These are phyloP conservation scores for Nakazawaea sp. DNA, from an alignment of 805 yeast species.

Conservation along the genomic window DNA sequence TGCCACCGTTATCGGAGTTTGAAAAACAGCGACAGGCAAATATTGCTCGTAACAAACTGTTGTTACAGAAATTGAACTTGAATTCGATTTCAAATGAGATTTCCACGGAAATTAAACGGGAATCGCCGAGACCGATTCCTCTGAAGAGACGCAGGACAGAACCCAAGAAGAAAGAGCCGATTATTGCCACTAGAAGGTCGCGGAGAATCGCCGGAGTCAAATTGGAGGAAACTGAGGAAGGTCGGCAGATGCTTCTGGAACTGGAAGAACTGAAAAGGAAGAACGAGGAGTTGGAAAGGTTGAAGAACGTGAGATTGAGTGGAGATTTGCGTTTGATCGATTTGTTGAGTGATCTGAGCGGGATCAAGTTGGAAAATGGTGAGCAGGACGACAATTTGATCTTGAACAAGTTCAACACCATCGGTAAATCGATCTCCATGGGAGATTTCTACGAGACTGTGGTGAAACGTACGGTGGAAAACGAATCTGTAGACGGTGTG, in stretches of 20 bases:
- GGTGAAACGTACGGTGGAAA: constrained; percentile 23
- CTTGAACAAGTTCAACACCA: constrained; percentile 24
- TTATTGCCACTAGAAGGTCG: constrained; percentile 66
- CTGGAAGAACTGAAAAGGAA: constrained; percentile 24
- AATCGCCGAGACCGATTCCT: constrained; percentile 14
- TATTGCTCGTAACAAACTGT: constrained; percentile 75
- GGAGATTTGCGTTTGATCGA: constrained; percentile 65
- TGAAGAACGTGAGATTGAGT: constrained; percentile 50
- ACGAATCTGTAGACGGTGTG: constrained; percentile 35
- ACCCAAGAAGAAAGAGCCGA: constrained; percentile 21
- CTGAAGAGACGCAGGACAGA: constrained; percentile 11
- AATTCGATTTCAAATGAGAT: constrained; percentile 50
- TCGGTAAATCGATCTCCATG: constrained; percentile 51
- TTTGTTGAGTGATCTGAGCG: constrained; percentile 33
- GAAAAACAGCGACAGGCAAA: constrained; percentile 69
- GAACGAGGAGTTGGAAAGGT: constrained; percentile 35
- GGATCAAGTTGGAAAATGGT: constrained; percentile 23
- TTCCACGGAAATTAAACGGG: constrained; percentile 35
- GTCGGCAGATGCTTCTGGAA: constrained; percentile 28
- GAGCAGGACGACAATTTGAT: constrained; percentile 23
- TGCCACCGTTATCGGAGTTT: constrained; percentile 46
- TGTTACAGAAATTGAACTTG: constrained; percentile 65
- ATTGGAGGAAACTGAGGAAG: constrained; percentile 42
- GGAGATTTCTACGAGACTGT: constrained; percentile 66
- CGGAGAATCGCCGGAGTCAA: constrained; percentile 70